A percentile compares a stretch with the other conserved stretches of the same genome.
These are phyloP conservation scores for Lactarius evosmus DNA, from an alignment of 768 basidiomycete species.

Conservation along the genomic window DNA sequence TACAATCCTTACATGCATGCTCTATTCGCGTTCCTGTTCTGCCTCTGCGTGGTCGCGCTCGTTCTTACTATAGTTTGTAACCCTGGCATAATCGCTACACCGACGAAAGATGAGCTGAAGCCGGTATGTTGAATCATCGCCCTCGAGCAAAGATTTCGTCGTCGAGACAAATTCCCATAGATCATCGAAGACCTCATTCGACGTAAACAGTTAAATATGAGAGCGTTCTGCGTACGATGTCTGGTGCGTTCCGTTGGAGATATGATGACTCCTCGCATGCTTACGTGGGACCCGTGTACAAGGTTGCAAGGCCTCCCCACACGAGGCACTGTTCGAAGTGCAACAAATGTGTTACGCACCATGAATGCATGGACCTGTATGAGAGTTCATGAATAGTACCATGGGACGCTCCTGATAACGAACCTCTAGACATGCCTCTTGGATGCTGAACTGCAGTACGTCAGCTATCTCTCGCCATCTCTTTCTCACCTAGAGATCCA, in stretches of 20 bases:
- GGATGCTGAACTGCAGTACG: slow-evolving; percentile 16
- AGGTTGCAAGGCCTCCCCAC: not conserved
- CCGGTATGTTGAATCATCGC: not conserved
- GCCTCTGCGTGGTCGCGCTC: not conserved
- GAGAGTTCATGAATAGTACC: not conserved
- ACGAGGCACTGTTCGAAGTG: slow-evolving; percentile 7
- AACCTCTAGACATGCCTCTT: not conserved
- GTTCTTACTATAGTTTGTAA: not conserved
- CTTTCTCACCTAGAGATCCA: not conserved
- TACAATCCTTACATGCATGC: not conserved
- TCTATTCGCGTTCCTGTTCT: not conserved
- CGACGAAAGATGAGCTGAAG: not conserved
- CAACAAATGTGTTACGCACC: slow-evolving; percentile 14
- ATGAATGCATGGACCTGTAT: not conserved
- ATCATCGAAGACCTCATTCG: slow-evolving; percentile 3
- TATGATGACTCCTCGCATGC: not conserved
- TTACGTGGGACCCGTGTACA: not conserved
- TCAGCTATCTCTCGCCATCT: not conserved
- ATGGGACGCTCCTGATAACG: not conserved
- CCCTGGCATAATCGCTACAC: slow-evolving; percentile 7
- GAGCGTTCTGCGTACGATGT: slow-evolving; percentile 8
- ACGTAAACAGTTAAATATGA: not conserved
- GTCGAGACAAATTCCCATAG: not conserved
- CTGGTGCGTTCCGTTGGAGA: not conserved
- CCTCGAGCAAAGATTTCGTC: not conserved